Conservation (phyloP, 345 rosid species). For the Populus ilicifolia region DNA sequence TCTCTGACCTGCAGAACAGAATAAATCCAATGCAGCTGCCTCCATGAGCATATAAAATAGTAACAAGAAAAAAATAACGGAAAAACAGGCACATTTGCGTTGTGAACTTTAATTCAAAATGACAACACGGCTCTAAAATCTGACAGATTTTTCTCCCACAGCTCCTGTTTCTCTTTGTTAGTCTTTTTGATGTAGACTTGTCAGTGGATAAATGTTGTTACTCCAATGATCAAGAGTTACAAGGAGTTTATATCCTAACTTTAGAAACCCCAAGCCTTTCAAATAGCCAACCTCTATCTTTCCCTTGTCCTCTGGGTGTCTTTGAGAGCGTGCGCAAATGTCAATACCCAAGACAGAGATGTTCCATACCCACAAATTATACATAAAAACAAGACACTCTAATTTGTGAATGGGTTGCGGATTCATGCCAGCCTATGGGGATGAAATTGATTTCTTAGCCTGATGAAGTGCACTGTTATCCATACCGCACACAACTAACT, state of each 20-base stretch:
- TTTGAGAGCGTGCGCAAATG: background rate
- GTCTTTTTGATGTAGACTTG: background rate
- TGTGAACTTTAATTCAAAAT: background rate
- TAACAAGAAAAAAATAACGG: background rate
- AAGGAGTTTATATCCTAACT: background rate
- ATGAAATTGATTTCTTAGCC: background rate
- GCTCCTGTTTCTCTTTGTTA: background rate
- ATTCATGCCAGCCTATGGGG: background rate
- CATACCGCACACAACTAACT: background rate
- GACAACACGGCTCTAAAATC: background rate
- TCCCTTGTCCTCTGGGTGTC: background rate
- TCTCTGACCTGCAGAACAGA: slow-evolving; percentile 64
- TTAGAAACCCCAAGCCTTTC: background rate
- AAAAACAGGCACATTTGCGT: background rate
- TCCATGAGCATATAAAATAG: background rate
- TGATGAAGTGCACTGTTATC: background rate
- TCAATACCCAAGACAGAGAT: background rate
- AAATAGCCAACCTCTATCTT: background rate
- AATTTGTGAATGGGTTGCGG: background rate
- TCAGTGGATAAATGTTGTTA: background rate
- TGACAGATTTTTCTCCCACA: background rate
- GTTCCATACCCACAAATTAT: background rate
- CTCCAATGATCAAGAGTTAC: background rate
- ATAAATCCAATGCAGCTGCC: background rate
- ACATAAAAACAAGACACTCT: background rate